phyloP scores from a whole-genome alignment of 2,329 filamentous ascomycete species.

The Capronia coronata region DNA sequence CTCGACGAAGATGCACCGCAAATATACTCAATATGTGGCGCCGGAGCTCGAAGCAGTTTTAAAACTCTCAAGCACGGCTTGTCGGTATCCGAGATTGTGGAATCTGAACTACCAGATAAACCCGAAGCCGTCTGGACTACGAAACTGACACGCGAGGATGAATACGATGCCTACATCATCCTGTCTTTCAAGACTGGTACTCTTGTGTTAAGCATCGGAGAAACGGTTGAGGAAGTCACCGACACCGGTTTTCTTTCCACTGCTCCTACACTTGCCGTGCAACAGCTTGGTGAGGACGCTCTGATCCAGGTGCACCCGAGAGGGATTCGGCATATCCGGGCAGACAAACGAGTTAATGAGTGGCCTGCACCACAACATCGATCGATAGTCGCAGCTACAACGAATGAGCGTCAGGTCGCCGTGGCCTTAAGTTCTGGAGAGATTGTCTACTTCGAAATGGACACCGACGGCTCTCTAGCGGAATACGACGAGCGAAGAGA shows the following conservation, averaged over 20 bases:
- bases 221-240: constrained; percentile 91
- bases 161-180: constrained; percentile 92
- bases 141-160: constrained; percentile 71
- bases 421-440: constrained; percentile 92
- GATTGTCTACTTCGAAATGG: constrained; percentile 97
- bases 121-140: constrained; percentile 93
- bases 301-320: constrained; percentile 94
- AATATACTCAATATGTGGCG: constrained; percentile 87
- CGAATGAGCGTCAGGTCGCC: constrained; percentile 87
- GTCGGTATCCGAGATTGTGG: constrained; percentile 91
- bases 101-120: constrained; percentile 81
- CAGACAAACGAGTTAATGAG: constrained; percentile 71
- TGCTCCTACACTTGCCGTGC: constrained; percentile 83
- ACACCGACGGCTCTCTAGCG: constrained; percentile 78
- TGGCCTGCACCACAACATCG: constrained; percentile 91
- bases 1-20: constrained; percentile 80
- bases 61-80: constrained; percentile 87
- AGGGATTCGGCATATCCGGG: constrained; percentile 84
- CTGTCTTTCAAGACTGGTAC: constrained; percentile 86
- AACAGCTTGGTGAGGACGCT: constrained; percentile 88
- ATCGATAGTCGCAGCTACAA: constrained; percentile 88
- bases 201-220: constrained; percentile 86
- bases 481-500: constrained; percentile 94
- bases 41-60: constrained; percentile 82
- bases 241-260: constrained; percentile 88